A percentile compares a stretch with the other conserved stretches of the same genome.
phyloP scores from a whole-genome alignment of 2,329 filamentous ascomycete genomes.

The Davidsoniella eucalypti region DNA sequence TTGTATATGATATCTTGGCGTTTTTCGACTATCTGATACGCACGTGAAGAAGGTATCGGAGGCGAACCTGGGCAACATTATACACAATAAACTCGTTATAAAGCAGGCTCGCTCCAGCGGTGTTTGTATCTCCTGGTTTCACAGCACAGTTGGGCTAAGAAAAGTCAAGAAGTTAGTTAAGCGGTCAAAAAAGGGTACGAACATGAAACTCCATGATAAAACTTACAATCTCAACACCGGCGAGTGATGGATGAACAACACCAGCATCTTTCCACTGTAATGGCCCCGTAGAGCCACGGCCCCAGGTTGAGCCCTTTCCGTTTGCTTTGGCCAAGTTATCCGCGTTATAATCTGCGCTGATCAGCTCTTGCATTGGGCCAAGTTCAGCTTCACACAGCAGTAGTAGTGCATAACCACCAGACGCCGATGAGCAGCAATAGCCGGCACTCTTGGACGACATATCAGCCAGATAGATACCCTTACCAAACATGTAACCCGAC shows the following conservation, averaged over 20 bases:
- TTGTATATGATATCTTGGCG: too few species aligned
- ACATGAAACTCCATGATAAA: not conserved
- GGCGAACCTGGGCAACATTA: slow-evolving; percentile 49
- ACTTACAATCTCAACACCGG: slow-evolving; percentile 54
- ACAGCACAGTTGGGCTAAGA: slow-evolving; percentile 32
- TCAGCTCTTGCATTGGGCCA: slow-evolving; percentile 52
- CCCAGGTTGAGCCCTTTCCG: slow-evolving; percentile 52
- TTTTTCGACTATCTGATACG: slow-evolving; percentile 23
- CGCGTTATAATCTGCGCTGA: slow-evolving; percentile 37
- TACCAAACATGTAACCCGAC: slow-evolving; percentile 75
- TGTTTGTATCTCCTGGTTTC: slow-evolving; percentile 30
- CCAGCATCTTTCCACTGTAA: slow-evolving; percentile 59
- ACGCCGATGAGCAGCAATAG: slow-evolving; percentile 50
- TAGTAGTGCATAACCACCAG: slow-evolving; percentile 55
- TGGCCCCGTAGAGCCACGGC: slow-evolving; percentile 49
- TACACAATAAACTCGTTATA: slow-evolving; percentile 68
- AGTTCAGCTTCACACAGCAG: slow-evolving; percentile 69
- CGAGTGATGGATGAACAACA: slow-evolving; percentile 44
- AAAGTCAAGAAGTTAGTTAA: not conserved
- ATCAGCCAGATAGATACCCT: slow-evolving; percentile 77
- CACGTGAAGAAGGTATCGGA: slow-evolving; percentile 53
- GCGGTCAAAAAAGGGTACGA: too few species aligned
- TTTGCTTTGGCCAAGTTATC: slow-evolving; percentile 42
- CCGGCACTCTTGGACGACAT: slow-evolving; percentile 69
- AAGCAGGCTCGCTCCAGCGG: slow-evolving; percentile 29